Percentiles rank a stretch among this genome's conserved stretches.
Conservation (phyloP, 163 green algal genomes). For the Smithsoniella earleae region DNA sequence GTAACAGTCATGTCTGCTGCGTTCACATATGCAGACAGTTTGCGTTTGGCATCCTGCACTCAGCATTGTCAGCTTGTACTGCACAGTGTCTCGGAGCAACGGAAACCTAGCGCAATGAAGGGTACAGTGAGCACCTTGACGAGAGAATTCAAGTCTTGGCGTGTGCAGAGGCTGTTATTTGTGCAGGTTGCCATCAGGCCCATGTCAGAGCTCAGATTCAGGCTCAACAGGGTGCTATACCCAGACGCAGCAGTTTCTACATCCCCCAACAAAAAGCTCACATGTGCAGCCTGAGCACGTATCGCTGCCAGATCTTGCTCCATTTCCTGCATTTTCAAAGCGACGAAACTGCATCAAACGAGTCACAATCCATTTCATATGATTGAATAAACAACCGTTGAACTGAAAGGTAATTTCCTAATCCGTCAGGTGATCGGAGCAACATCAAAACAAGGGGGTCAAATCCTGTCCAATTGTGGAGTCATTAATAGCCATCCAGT, state of each 20-base stretch:
- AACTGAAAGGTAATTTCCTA: no score
- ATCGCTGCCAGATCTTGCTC: not conserved
- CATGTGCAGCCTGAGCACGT: not conserved
- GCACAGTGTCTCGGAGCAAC: not conserved
- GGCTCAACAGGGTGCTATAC: not conserved
- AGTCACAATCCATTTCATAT: not conserved
- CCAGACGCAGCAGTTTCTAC: not conserved
- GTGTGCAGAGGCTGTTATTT: conserved; percentile 2
- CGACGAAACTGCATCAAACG: not conserved
- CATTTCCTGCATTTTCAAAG: conserved; percentile 29
- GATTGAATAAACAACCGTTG: not conserved
- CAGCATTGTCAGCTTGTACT: not conserved
- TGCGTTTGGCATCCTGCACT: conserved; percentile 11
- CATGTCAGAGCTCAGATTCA: not conserved
- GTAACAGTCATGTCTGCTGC: not conserved
- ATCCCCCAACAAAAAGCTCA: not conserved
- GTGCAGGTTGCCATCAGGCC: conserved; percentile 1
- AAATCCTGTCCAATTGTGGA: no score
- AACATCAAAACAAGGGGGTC: no score
- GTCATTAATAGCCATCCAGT: no score
- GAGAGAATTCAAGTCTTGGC: not conserved
- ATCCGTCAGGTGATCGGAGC: no score
- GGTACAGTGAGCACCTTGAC: not conserved
- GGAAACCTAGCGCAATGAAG: not conserved
- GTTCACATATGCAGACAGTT: not conserved